A percentile compares a stretch with the other conserved stretches of the same genome.
Evolutionary conservation across 2,329 filamentous ascomycete species (phyloP).

Genomic region (Pseudogymnoascus sp.): DNA sequence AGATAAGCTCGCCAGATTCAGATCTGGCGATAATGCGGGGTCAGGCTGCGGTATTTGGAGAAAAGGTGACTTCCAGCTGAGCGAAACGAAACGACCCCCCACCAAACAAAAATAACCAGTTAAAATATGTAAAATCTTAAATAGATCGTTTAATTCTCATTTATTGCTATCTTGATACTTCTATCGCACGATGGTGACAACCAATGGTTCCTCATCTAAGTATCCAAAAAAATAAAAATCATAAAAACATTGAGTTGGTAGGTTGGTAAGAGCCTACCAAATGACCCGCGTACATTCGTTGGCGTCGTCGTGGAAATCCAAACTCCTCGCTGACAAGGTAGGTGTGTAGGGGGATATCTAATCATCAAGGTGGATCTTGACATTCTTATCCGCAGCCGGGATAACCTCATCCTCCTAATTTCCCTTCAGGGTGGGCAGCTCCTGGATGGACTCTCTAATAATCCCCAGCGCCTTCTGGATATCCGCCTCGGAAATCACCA

Average conservation of each 20-base stretch:
- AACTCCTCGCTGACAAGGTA: not conserved
- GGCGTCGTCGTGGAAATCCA: not conserved
- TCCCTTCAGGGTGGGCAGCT: constrained; percentile 65
- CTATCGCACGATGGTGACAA: not conserved
- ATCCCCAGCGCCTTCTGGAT: constrained; percentile 70
- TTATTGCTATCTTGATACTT: not conserved
- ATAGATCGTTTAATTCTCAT: not conserved
- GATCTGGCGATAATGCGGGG: constrained; percentile 4
- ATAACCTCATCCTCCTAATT: constrained; percentile 48
- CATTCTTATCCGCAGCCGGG: constrained; percentile 52
- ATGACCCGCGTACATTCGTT: not conserved
- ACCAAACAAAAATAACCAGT: not conserved
- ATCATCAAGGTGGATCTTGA: constrained; percentile 53
- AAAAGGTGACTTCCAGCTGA: not conserved
- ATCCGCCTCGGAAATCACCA: constrained; percentile 87
- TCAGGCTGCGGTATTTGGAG: constrained; percentile 2
- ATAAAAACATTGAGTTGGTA: not conserved
- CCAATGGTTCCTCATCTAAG: not conserved
- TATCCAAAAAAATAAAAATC: not conserved
- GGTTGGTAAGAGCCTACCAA: not conserved
- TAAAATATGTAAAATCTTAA: not conserved
- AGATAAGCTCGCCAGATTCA: constrained; percentile 3
- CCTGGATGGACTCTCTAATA: constrained; percentile 72
- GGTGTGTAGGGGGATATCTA: constrained; percentile 25
- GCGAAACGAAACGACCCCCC: not conserved